Evolutionary conservation across 495 filamentous ascomycete species (phyloP).

Genomic region (Xylona heveae): DNA sequence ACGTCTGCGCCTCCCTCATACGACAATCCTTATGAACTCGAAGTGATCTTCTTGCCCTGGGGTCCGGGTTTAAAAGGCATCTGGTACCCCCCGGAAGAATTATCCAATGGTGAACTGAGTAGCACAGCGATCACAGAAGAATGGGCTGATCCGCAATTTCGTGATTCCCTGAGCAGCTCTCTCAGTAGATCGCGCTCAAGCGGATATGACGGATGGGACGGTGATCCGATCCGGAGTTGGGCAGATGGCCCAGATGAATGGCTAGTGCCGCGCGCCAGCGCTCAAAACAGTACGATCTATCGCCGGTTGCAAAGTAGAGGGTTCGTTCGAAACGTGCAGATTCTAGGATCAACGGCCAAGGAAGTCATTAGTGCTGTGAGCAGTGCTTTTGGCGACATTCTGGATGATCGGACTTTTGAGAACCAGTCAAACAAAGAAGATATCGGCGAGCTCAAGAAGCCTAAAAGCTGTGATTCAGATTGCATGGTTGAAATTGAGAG

Average conservation of each 20-base stretch:
- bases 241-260: slow-evolving; percentile 21
- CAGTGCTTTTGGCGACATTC: slow-evolving; percentile 31
- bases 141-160: slow-evolving; percentile 32
- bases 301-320: slow-evolving; percentile 42
- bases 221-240: slow-evolving; percentile 19
- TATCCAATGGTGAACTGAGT: slow-evolving; percentile 18
- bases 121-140: slow-evolving; percentile 23
- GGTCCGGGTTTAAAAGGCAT: slow-evolving; percentile 32
- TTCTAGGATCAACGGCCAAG: slow-evolving; percentile 33
- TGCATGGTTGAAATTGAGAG: too few relatives aligned
- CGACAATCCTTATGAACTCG: slow-evolving; percentile 40
- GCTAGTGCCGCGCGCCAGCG: slow-evolving; percentile 37
- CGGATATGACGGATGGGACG: slow-evolving; percentile 15
- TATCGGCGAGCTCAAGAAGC: too few relatives aligned
- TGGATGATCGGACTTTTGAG: slow-evolving; percentile 15
- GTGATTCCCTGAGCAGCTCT: not conserved
- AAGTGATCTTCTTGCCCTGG: slow-evolving; percentile 49
- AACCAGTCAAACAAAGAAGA: not conserved
- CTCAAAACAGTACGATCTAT: slow-evolving; percentile 28
- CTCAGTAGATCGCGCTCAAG: not conserved
- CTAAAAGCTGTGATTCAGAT: too few relatives aligned
- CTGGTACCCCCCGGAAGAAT: slow-evolving; percentile 31
- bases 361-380: slow-evolving; percentile 37
- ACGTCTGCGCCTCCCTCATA: slow-evolving; percentile 28
- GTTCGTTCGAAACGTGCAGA: slow-evolving; percentile 33